Base-by-base conservation (phyloP, 2,329 filamentous ascomycete species). In the Colletotrichum tabaci region DNA sequence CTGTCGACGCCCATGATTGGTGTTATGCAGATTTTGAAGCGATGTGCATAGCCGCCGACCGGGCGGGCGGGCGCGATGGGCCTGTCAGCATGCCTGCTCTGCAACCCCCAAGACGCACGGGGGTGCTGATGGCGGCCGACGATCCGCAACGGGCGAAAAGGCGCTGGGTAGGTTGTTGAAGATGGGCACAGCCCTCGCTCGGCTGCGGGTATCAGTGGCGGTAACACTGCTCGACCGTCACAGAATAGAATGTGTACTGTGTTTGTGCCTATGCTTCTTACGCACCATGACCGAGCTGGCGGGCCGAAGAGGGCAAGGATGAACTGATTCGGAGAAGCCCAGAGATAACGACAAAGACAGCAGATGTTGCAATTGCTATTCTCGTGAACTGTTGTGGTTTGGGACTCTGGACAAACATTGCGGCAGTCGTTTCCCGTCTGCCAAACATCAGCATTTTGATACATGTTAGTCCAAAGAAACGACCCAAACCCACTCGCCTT, bases 21-120 rank as follows among this genome's bases (percentile, higher is more conserved):
- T 55, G 46, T 71, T 67, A 71, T 71, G 63, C 64, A 71, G 56
- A 12, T n/a, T 67, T 35, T 21, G 68, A 71, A 71, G 68, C 68
- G 68, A 71, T 71, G 68, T 71, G 68, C 68, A 71, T 71, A 71
- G 63, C 68, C 68, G 68, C 68, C 64, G 64, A 71, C 64, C 68
- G 53, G 56, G 44, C 57, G 23, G 63, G 64, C 57, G 67, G 67
- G 67, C 57, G 63, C 63, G 44, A 53, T 62, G 57, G 63, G 38
- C 64, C 63, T 67, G 67, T 67, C 44, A 71, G 35, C 63, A 46
- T 44, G 63, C 16, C 40, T 53, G 52, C 46, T 46, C 56, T 57
- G 63, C 52, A n/a, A 57, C 63, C 63, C 38, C 50, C 13, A 38
- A 57, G 42, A 26, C 50, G 44, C 57, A 62, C 50, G 9, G 53